These are phyloP conservation scores for Silene noctiflora DNA, from an alignment of 179 eudicot species.

Conservation along the genomic window DNA sequence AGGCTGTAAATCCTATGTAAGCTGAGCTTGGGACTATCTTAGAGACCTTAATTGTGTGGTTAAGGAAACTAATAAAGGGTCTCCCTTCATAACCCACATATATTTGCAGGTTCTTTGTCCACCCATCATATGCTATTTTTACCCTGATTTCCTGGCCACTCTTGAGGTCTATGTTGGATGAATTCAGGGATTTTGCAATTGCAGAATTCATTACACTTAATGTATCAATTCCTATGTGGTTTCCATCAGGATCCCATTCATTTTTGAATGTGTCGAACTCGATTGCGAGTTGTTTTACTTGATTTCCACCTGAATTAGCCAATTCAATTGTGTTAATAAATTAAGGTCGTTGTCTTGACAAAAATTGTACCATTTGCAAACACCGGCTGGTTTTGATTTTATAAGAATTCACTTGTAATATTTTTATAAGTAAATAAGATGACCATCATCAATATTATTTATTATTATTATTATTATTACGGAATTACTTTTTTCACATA, in stretches of 20 bases:
- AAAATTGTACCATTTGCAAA: background rate
- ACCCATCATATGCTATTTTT: constrained; percentile 51
- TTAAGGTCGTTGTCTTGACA: background rate
- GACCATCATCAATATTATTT: no score
- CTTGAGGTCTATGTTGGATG: constrained; percentile 44
- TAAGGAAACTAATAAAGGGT: constrained; percentile 38
- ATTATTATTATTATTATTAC: no score
- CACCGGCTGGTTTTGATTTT: no score
- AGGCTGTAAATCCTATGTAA: constrained; percentile 60
- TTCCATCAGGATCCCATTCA: constrained; percentile 52
- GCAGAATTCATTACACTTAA: constrained; percentile 37
- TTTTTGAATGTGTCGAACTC: constrained; percentile 72
- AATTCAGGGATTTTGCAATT: constrained; percentile 31
- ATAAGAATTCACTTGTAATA: no score
- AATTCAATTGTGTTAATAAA: background rate
- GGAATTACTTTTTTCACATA: no score
- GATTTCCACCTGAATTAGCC: constrained; percentile 26
- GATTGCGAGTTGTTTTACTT: constrained; percentile 51
- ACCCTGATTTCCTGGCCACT: constrained; percentile 48
- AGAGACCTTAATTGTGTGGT: constrained; percentile 37
- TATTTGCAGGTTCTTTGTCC: constrained; percentile 38
- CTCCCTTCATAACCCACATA: constrained; percentile 43
- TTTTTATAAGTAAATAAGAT: no score
- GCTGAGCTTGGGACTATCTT: constrained; percentile 42
- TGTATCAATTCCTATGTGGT: constrained; percentile 61